phyloP scores from a whole-genome alignment of 1,284 basidiomycete genomes.

The Leccinum fallax region DNA sequence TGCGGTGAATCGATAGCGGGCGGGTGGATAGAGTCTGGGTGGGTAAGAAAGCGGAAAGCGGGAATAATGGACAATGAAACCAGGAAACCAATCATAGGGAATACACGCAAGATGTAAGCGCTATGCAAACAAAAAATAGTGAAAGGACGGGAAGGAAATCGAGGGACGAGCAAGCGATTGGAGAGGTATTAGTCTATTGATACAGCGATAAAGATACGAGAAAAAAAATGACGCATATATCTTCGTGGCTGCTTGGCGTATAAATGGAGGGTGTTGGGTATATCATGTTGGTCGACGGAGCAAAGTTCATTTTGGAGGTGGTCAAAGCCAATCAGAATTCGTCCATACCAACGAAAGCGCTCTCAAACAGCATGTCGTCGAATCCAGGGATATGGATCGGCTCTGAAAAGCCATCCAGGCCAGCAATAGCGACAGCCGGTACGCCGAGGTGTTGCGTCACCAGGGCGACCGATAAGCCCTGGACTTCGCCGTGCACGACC shows the following conservation, averaged over 20 bases:
- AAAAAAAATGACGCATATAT: background rate
- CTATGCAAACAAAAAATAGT: background rate
- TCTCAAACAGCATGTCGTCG: constrained; percentile 28
- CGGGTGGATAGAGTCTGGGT: background rate
- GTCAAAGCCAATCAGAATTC: constrained; percentile 7
- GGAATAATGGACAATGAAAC: background rate
- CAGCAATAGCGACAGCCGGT: constrained; percentile 12
- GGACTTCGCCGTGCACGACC: constrained; percentile 1
- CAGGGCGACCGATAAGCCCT: background rate
- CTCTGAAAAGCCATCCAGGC: constrained; percentile 12
- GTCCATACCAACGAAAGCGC: constrained; percentile 7
- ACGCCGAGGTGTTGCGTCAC: constrained; percentile 7
- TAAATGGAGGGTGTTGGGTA: constrained; percentile 6
- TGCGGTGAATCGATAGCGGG: background rate
- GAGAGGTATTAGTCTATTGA: constrained; percentile 5
- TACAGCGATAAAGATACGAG: constrained; percentile 7
- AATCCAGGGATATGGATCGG: constrained; percentile 12
- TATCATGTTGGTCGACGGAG: background rate
- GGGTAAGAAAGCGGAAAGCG: background rate
- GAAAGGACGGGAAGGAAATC: too few species aligned
- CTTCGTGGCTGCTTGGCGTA: background rate
- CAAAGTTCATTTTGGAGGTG: background rate
- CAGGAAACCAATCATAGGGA: background rate
- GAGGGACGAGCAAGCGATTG: background rate
- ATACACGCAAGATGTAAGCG: background rate